Evolutionary conservation across 2,329 filamentous ascomycete genomes (phyloP).

Genomic region (Aspergillus thermomutatus): DNA sequence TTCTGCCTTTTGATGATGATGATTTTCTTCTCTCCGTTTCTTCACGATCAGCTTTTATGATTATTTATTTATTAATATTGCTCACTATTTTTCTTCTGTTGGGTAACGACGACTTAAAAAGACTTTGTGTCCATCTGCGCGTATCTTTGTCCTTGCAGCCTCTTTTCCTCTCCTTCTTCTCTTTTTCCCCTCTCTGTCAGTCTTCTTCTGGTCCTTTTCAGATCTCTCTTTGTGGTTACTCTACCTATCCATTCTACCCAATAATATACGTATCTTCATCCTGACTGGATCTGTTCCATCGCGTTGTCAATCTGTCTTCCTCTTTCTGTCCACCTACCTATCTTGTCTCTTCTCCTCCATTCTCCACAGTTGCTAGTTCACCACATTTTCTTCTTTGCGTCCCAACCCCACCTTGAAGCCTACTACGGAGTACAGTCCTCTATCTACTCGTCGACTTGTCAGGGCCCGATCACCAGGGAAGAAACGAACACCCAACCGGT

Average conservation of each 20-base stretch:
- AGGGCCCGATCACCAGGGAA: background rate
- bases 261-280: background rate
- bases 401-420: background rate
- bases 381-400: background rate
- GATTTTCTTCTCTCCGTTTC: constrained; percentile 4
- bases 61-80: constrained; percentile 1
- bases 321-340: background rate
- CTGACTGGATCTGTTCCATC: background rate
- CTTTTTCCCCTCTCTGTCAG: background rate
- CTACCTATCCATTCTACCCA: background rate
- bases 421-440: background rate
- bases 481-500: background rate
- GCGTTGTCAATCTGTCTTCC: background rate
- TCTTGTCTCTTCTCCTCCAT: background rate
- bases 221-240: background rate
- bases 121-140: constrained; percentile 9
- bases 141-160: constrained; percentile 8
- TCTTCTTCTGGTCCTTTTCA: background rate
- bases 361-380: background rate
- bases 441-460: constrained; percentile 1
- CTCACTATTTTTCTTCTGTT: constrained; percentile 1
- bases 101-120: constrained; percentile 11
- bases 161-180: background rate
- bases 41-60: constrained; percentile 4
- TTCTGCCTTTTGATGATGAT: background rate